phyloP scores from a whole-genome alignment of 2,329 filamentous ascomycete genomes.

The Hymenoscyphus infarciens region DNA sequence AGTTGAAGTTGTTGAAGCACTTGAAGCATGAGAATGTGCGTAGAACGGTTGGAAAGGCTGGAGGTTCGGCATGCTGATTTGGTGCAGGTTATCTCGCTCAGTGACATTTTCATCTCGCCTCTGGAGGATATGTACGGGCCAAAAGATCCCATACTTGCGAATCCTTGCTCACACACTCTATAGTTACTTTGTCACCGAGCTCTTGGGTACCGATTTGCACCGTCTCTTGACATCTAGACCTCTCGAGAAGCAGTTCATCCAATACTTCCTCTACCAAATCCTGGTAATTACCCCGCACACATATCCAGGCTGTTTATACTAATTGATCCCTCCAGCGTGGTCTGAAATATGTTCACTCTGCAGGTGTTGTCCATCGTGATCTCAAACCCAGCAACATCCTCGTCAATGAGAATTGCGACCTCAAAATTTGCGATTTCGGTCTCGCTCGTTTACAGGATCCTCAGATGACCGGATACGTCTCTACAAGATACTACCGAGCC shows the following conservation, averaged over 20 bases:
- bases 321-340: slow-evolving; percentile 62
- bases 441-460: slow-evolving; percentile 96
- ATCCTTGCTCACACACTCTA: slow-evolving; percentile 16
- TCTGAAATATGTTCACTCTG: slow-evolving; percentile 98
- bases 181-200: slow-evolving; percentile 97
- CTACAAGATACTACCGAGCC: slow-evolving; percentile 96
- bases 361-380: slow-evolving; percentile 95
- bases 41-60: slow-evolving; percentile 4
- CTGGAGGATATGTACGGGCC: slow-evolving; percentile 85
- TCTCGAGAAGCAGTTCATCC: slow-evolving; percentile 98
- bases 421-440: slow-evolving; percentile 99
- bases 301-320: slow-evolving; percentile 12
- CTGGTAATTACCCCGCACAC: slow-evolving; percentile 58
- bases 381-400: slow-evolving; percentile 98
- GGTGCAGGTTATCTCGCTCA: slow-evolving; percentile 85
- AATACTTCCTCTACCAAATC: slow-evolving; percentile 99
- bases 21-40: slow-evolving; percentile 89
- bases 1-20: slow-evolving; percentile 96
- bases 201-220: slow-evolving; percentile 94
- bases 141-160: slow-evolving; percentile 22
- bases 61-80: slow-evolving; percentile 24
- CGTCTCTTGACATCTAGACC: slow-evolving; percentile 91
- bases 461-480: slow-evolving; percentile 99
- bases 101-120: slow-evolving; percentile 99
- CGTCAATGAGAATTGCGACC: slow-evolving; percentile 98